Percentiles rank a stretch among this genome's conserved stretches.
Conservation (phyloP, 164 flowering plant genomes). For the Stephania yunnanensis region DNA sequence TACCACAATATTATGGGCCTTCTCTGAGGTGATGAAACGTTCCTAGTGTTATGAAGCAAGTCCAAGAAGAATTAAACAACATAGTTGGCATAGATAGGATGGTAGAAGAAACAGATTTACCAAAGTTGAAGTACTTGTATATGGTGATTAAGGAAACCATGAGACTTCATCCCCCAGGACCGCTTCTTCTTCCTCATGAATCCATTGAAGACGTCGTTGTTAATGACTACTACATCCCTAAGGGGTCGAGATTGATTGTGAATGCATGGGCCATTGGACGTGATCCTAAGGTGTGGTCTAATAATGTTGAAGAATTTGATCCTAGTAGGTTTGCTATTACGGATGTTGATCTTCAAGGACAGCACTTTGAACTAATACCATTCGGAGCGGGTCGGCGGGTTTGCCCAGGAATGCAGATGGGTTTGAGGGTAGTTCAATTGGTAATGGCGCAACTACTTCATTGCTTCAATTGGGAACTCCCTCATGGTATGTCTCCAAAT, state of each 20-base stretch:
- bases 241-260: constrained; percentile 13
- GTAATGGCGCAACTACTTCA: constrained; percentile 9
- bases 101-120: constrained; percentile 21
- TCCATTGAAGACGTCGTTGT: constrained; percentile 12
- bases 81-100: constrained; percentile 17
- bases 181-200: constrained; percentile 21
- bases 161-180: constrained; percentile 22
- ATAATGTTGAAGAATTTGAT: constrained; percentile 7
- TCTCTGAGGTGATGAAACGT: constrained; percentile 12
- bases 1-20: constrained; percentile 6
- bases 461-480: constrained; percentile 12
- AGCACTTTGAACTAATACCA: not conserved
- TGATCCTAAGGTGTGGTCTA: constrained; percentile 16
- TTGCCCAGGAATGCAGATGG: constrained; percentile 11
- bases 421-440: not conserved
- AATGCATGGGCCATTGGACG: constrained; percentile 23
- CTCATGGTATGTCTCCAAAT: constrained; percentile 6
- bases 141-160: constrained; percentile 25
- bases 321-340: constrained; percentile 9
- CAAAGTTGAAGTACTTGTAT: constrained; percentile 8
- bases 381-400: constrained; percentile 15
- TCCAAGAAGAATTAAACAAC: constrained; percentile 10
- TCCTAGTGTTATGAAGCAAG: constrained; percentile 10
- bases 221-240: constrained; percentile 16
- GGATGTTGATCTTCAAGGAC: not conserved